phyloP scores from a whole-genome alignment of 352 stramenopile species.

The Globisporangium spinosum region DNA sequence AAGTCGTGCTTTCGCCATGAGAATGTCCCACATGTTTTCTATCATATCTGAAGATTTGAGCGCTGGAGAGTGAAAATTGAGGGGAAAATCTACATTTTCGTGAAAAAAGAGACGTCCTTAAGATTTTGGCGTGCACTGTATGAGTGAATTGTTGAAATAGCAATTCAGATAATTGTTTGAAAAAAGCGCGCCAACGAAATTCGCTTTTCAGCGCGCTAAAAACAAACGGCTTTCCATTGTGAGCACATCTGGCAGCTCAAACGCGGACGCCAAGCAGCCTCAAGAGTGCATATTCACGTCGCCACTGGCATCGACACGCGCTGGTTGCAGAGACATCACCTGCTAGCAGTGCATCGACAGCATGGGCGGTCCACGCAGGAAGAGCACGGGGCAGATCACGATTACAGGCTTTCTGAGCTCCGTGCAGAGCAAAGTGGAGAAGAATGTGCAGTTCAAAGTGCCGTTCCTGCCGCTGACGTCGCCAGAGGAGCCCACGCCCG shows the following conservation, averaged over 20 bases:
- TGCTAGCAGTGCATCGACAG: not conserved
- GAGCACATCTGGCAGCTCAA: not conserved
- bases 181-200: not conserved
- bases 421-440: conserved; percentile 26
- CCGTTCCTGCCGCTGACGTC: conserved; percentile 77
- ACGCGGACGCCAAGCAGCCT: not conserved
- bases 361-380: conserved; percentile 11
- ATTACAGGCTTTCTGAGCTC: conserved; percentile 57
- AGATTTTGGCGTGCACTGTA: no score
- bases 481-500: conserved; percentile 56
- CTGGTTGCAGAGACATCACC: not conserved
- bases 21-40: no score
- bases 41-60: no score
- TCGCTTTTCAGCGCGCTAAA: not conserved
- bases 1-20: no score
- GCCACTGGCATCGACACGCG: not conserved
- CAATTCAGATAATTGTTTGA: not conserved
- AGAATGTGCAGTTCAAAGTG: conserved; percentile 78
- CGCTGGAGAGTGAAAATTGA: no score
- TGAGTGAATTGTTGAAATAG: not conserved
- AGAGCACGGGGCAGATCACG: conserved; percentile 36
- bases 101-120: no score
- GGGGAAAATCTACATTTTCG: no score
- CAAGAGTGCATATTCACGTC: not conserved
- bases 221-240: not conserved